A percentile compares a stretch with the other conserved stretches of the same genome.
These are phyloP conservation scores for Podospora pseudocomata DNA, from an alignment of 495 filamentous ascomycete genomes.

Conservation along the genomic window DNA sequence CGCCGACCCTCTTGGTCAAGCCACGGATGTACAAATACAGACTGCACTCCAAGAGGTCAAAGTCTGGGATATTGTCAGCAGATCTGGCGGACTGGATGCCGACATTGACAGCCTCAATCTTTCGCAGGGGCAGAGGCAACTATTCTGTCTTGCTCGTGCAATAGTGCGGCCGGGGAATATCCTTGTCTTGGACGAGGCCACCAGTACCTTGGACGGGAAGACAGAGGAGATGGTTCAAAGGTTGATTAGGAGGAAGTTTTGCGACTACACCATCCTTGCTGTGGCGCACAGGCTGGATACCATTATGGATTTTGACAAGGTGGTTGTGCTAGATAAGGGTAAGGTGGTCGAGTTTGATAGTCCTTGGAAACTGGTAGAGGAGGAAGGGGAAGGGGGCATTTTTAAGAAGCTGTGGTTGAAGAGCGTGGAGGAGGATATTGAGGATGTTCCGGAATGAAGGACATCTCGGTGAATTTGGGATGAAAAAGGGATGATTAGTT, in stretches of 20 bases:
- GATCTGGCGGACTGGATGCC: constrained; percentile 38
- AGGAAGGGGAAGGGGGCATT: not conserved
- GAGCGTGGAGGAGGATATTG: not conserved
- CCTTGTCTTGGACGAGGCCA: constrained; percentile 32
- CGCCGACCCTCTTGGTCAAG: constrained; percentile 38
- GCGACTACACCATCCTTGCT: constrained; percentile 41
- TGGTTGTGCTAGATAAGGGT: constrained; percentile 37
- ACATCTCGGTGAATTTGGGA: too few relatives aligned
- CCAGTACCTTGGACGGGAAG: constrained; percentile 33
- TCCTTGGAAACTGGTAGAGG: constrained; percentile 34
- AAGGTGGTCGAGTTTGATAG: constrained; percentile 37
- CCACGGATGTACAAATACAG: constrained; percentile 37
- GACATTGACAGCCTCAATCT: constrained; percentile 34
- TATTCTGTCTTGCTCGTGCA: constrained; percentile 60
- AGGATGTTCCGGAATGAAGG: not conserved
- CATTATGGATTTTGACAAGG: constrained; percentile 42
- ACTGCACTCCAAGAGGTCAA: constrained; percentile 37
- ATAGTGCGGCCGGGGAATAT: constrained; percentile 43
- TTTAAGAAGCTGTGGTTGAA: not conserved
- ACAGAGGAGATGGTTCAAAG: constrained; percentile 33
- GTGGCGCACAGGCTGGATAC: constrained; percentile 43
- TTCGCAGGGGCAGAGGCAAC: constrained; percentile 53
- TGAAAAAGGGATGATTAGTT: too few relatives aligned
- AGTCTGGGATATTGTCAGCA: constrained; percentile 38
- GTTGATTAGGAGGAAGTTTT: constrained; percentile 32